Percentiles rank a stretch among this genome's conserved stretches.
phyloP scores from a whole-genome alignment of 75 land plant genomes.

The Pinus albicaulis region DNA sequence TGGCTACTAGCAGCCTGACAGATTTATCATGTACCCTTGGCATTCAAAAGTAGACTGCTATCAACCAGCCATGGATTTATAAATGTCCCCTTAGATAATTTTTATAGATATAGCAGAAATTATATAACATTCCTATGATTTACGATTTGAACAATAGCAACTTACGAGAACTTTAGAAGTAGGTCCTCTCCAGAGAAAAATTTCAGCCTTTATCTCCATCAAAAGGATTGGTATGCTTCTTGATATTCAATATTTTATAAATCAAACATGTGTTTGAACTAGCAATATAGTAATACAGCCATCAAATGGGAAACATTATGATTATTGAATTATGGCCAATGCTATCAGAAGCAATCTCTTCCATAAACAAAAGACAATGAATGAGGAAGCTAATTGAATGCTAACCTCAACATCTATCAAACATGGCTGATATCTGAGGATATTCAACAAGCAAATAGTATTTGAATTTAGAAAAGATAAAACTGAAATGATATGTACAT shows the following conservation, averaged over 20 bases:
- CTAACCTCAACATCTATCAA: too few relatives aligned
- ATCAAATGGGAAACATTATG: not conserved
- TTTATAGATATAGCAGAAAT: not conserved
- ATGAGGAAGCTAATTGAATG: not conserved
- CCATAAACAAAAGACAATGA: not conserved
- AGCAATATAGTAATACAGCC: not conserved
- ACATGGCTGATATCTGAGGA: not conserved
- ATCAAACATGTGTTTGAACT: not conserved
- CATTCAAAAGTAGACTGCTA: too few relatives aligned
- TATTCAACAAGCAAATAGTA: not conserved
- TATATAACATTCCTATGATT: not conserved
- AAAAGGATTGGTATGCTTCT: not conserved
- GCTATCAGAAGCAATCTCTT: not conserved
- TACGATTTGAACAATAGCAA: not conserved
- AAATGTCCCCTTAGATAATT: not conserved
- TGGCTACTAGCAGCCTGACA: too few relatives aligned
- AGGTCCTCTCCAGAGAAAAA: not conserved
- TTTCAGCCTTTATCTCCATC: not conserved
- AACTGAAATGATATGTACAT: not conserved
- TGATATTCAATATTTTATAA: constrained; percentile 5
- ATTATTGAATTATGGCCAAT: not conserved
- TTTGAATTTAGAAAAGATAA: not conserved
- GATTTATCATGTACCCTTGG: too few relatives aligned
- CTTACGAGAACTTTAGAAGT: not conserved
- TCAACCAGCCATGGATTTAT: too few relatives aligned